Evolutionary conservation across 2,329 filamentous ascomycete species (phyloP), one percentile per base, ranked within the genome.

Genomic region (Xylaria polymorpha): DNA sequence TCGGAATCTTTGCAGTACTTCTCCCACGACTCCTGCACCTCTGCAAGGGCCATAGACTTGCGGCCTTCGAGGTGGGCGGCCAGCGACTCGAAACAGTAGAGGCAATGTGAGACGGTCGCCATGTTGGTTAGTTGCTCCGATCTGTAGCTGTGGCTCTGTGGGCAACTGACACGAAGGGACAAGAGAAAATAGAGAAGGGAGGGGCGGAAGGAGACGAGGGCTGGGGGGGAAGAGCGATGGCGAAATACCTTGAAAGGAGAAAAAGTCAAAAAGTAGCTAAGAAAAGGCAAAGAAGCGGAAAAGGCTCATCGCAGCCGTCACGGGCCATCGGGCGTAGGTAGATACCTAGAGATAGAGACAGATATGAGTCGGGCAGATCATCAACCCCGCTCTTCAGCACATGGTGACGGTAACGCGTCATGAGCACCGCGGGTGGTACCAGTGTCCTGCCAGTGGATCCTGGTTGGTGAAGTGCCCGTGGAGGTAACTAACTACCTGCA

Each of bases 81-180:
- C 44, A 99, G 89, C 48, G 86, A 86, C 82, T 99, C 96, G 85
- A 99, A 98, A 84, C 94, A 98, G 81, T 91, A 94, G 77, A 95
- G 90, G 81, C 94, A 98, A 82, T 98, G 95, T 68, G 91, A 91
- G 75, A 88, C 82, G 66, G 92, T 91, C 58, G 96, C 95, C 95
- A 98, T 98, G 50, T n/a, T 29, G 25, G 25, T 29, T 29, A 4
- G 25, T 29, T 68, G n/a, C 53, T 37, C 51, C n/a, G n/a, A 12
- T n/a, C 41, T 15, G 3, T 44, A 7, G 41, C 41, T 35, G 50
- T n/a, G 15, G 61, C 9, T 37, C 25, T 32, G 22, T 15, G 41
- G 43, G 50, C 6, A 46, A 39, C 20, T 10, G 25, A 41, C 15
- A 43, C 63, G 25, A 43, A 29, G 20, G 10, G 18, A 10, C 25